Conservation (phyloP, 495 filamentous ascomycete genomes). For the Hypoxylon lienhwacheense region DNA sequence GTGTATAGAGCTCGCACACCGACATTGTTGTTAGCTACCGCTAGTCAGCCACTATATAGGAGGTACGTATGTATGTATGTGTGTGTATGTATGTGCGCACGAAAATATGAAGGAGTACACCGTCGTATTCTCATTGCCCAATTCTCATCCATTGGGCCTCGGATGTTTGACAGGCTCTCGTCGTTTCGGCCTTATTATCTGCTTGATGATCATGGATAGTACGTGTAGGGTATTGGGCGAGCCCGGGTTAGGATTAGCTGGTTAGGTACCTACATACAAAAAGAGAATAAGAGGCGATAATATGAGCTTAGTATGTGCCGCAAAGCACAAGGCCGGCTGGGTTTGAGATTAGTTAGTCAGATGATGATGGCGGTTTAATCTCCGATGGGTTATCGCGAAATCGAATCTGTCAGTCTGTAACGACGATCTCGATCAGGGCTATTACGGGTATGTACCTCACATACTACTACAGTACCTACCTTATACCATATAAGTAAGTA, state of each 20-base stretch:
- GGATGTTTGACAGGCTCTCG: neutral
- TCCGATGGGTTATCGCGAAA: conserved; percentile 22
- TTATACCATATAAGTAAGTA: too few species aligned
- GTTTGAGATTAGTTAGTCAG: too few species aligned
- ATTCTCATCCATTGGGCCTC: too few species aligned
- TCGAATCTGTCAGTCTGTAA: conserved; percentile 25
- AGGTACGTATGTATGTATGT: neutral
- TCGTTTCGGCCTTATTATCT: neutral
- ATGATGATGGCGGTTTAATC: conserved; percentile 33
- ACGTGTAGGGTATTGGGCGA: too few species aligned
- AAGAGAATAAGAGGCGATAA: too few species aligned
- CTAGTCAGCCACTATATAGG: neutral
- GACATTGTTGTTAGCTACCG: neutral
- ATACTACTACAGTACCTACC: too few species aligned
- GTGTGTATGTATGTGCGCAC: conserved; percentile 5
- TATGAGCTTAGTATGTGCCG: too few species aligned
- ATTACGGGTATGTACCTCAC: too few species aligned
- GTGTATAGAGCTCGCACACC: neutral
- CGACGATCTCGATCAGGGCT: conserved; percentile 29
- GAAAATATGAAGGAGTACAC: conserved; percentile 11
- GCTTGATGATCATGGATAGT: too few species aligned
- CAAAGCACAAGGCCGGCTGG: too few species aligned
- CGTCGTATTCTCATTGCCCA: neutral
- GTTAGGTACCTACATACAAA: too few species aligned
- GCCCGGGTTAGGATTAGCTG: too few species aligned